Conservation (phyloP, 176 grass and related monocot genomes). For the Eleusine coracana region DNA sequence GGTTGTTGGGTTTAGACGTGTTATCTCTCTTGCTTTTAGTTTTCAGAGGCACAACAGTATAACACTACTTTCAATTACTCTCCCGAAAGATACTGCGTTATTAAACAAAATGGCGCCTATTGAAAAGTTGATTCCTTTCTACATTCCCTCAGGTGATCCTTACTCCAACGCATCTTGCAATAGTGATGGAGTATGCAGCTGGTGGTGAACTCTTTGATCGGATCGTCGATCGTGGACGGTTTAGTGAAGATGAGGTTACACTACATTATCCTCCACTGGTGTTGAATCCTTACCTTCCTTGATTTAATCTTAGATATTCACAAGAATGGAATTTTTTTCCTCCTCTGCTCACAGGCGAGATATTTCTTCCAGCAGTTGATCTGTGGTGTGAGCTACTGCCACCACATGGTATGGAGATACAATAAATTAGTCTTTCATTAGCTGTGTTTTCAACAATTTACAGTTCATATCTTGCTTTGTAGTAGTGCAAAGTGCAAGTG, state of each 20-base stretch:
- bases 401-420: conserved; percentile 61
- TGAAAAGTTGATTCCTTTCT: conserved; percentile 32
- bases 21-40: neutral
- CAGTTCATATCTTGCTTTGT: conserved; percentile 35
- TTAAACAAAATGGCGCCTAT: neutral
- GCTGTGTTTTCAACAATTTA: neutral
- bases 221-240: conserved; percentile 56
- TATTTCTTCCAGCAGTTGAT: conserved; percentile 90
- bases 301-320: neutral
- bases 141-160: conserved; percentile 58
- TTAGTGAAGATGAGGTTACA: conserved; percentile 75
- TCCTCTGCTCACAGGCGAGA: conserved; percentile 54
- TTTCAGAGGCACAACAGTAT: neutral
- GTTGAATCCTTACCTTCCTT: neutral
- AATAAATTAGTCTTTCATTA: conserved; percentile 20
- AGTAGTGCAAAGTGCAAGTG: conserved; percentile 29
- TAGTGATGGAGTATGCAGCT: conserved; percentile 78
- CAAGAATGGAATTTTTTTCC: neutral
- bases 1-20: neutral
- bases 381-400: conserved; percentile 78
- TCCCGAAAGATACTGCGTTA: neutral
- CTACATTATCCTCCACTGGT: neutral
- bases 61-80: neutral
- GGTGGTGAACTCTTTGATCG: conserved; percentile 79
- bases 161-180: conserved; percentile 69